A percentile compares a stretch with the other conserved stretches of the same genome.
Evolutionary conservation across 2,329 filamentous ascomycete genomes (phyloP).

Genomic region (Metarhizium rileyi): DNA sequence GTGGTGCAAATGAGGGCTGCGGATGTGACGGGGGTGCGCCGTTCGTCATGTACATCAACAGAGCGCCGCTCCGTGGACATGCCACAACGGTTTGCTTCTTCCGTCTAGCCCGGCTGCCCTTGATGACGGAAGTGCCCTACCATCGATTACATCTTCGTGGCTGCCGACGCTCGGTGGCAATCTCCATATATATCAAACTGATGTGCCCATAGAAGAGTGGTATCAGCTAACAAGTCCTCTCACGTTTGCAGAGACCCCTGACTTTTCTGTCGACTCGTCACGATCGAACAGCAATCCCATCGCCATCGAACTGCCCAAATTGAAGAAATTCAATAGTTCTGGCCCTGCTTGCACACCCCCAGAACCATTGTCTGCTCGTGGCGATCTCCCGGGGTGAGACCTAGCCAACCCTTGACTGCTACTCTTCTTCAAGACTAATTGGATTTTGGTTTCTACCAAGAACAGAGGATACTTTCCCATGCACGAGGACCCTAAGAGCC

Average conservation of each 20-base stretch:
- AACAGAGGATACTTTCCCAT: conserved; percentile 50
- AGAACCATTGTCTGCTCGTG: conserved; percentile 45
- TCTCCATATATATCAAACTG: conserved; percentile 1
- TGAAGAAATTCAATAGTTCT: conserved; percentile 27
- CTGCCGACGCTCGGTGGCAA: conserved; percentile 2
- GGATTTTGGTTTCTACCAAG: too few relatives aligned
- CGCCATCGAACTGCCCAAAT: conserved; percentile 39
- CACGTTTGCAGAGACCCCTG: conserved; percentile 3
- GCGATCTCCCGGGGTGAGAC: conserved; percentile 48
- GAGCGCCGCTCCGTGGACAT: conserved; percentile 10
- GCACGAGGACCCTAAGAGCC: conserved; percentile 43
- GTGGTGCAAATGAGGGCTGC: neutral
- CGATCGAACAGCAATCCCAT: conserved; percentile 36
- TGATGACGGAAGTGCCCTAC: conserved; percentile 8
- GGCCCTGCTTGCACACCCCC: conserved; percentile 33
- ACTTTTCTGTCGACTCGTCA: conserved; percentile 9
- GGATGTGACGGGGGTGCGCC: neutral
- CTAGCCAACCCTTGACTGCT: neutral
- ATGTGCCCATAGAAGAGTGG: neutral
- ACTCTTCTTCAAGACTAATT: neutral
- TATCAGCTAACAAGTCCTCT: neutral
- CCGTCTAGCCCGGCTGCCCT: conserved; percentile 1
- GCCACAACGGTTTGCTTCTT: conserved; percentile 1
- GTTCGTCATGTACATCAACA: neutral
- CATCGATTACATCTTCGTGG: neutral